Percentiles rank a stretch among this genome's conserved stretches.
These are phyloP conservation scores for Pisolithus albus DNA, from an alignment of 768 basidiomycete genomes.

Conservation along the genomic window DNA sequence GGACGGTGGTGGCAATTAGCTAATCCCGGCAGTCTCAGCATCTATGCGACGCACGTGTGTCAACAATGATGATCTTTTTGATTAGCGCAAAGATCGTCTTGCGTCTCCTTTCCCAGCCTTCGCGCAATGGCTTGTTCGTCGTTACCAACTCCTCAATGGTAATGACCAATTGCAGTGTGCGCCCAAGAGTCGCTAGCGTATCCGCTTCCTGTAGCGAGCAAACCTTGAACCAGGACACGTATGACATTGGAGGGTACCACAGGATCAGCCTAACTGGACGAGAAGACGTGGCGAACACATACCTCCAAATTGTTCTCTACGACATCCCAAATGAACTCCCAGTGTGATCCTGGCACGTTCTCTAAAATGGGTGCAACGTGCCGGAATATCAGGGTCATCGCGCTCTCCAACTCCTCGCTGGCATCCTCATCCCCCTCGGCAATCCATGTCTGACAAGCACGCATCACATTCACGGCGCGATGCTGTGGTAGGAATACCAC, in stretches of 20 bases:
- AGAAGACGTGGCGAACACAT: constrained; percentile 7
- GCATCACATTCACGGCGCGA: constrained; percentile 81
- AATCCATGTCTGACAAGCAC: constrained; percentile 82
- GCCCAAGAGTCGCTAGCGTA: constrained; percentile 56
- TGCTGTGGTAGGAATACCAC: constrained; percentile 78
- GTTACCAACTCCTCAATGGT: constrained; percentile 61
- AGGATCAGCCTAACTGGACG: background rate
- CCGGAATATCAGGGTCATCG: constrained; percentile 65
- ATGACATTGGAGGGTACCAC: background rate
- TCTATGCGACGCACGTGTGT: constrained; percentile 39
- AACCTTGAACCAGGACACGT: constrained; percentile 33
- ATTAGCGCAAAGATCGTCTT: constrained; percentile 49
- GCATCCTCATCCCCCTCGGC: constrained; percentile 44
- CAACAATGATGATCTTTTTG: constrained; percentile 49
- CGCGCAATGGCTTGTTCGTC: constrained; percentile 68
- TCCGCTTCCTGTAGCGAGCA: constrained; percentile 51
- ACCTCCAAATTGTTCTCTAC: constrained; percentile 88
- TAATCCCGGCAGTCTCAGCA: background rate
- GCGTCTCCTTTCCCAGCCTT: constrained; percentile 58
- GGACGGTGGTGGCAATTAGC: background rate
- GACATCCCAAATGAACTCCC: constrained; percentile 89
- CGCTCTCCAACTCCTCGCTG: constrained; percentile 72
- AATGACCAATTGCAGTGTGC: constrained; percentile 62
- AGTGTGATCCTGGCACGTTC: constrained; percentile 79
- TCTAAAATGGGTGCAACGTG: constrained; percentile 84